Base-by-base conservation (phyloP, 1,284 basidiomycete species). In the Tausonia pullulans region DNA sequence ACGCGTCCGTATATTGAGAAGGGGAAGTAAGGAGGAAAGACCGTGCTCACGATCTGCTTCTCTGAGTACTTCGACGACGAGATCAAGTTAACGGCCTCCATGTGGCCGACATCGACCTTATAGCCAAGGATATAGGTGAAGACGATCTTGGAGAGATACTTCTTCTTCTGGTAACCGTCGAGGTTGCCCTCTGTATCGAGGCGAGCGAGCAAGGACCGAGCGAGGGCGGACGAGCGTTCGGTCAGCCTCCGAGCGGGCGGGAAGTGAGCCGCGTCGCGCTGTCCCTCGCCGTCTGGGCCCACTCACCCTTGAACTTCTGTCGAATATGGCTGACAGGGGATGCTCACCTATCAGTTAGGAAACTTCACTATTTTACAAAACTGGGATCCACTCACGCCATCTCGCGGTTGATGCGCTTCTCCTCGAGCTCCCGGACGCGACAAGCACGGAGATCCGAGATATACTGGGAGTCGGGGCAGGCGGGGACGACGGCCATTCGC, bases 81-180 rank as follows among this genome's bases (percentile, higher is more conserved):
- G 71, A 99, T 97, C 69, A 99, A 82, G 76, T 98, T 97, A 71
- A 98, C 90, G 11, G 96, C 95, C 74, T 98, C 95, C 93, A 98
- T 96, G 76, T 98, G 95, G 5, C 96, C 96, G 48, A 98, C 84
- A 74, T 99, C 96, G 71, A 98, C 94, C 77, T 94, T 94, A 80
- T 98, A 98, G 46, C 96, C 96, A 67, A 98, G 81, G 70, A 99
- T 98, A 73, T 97, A 98, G 16, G 96, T 98, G 80, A 98, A 99
- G 68, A 98, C 88, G 71, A 99, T 95, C 80, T 99, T 98, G 67
- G 79, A 70, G 52, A 81, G 84, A 75, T 79, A 96, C 87, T 98
- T 98, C 79, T 98, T 98, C 83, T 95, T 96, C 79, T 97, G 93
- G 77, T 98, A 96, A 44, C 95, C 95, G 72, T 98, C 94, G 70